Conservation (phyloP, 768 basidiomycete species). For the Agrocybe praecox region DNA sequence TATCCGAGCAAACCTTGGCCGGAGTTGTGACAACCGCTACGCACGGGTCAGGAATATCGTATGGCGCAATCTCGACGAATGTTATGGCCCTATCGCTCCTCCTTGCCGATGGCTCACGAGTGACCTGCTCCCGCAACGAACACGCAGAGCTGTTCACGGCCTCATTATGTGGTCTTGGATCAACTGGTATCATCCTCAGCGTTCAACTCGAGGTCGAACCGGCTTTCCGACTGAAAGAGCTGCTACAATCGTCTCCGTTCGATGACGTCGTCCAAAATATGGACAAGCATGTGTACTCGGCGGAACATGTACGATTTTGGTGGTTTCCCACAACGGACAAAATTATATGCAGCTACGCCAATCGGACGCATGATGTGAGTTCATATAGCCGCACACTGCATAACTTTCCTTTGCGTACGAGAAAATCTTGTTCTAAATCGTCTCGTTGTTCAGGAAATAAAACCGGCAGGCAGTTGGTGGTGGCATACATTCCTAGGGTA, state of each 20-base stretch:
- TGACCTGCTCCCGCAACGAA: conserved; percentile 65
- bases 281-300: conserved; percentile 57
- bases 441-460: conserved; percentile 48
- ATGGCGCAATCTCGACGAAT: conserved; percentile 79
- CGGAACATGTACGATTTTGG: conserved; percentile 92
- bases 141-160: conserved; percentile 83
- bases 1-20: conserved; percentile 93
- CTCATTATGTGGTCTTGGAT: conserved; percentile 88
- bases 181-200: conserved; percentile 84
- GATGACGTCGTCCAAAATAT: conserved; percentile 60
- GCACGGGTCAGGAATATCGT: conserved; percentile 86
- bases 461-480: conserved; percentile 59
- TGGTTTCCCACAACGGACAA: conserved; percentile 87
- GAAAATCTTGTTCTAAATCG: not conserved
- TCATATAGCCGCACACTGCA: conserved; percentile 8
- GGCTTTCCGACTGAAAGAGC: conserved; percentile 80
- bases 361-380: conserved; percentile 77
- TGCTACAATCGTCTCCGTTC: conserved; percentile 63
- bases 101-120: conserved; percentile 72
- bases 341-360: conserved; percentile 71
- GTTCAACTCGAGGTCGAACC: conserved; percentile 80
- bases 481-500: conserved; percentile 74
- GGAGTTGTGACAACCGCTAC: conserved; percentile 94
- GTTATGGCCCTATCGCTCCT: conserved; percentile 78
- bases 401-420: conserved; percentile 5